phyloP scores from a whole-genome alignment of 495 filamentous ascomycete genomes.

The Penicillium riverlandense region DNA sequence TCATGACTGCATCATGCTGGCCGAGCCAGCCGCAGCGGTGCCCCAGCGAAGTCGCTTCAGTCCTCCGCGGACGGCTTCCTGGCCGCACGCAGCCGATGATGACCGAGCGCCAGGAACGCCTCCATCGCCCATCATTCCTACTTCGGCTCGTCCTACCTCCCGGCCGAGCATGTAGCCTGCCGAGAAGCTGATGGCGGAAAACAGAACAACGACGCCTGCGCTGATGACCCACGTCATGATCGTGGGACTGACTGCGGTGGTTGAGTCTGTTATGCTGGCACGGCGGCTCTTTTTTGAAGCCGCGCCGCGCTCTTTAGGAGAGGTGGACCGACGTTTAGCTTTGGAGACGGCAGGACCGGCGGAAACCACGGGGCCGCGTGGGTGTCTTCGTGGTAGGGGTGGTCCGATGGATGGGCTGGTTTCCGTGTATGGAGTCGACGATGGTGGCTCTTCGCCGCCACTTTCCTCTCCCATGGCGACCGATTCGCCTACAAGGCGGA shows the following conservation, averaged over 20 bases:
- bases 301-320: constrained; percentile 45
- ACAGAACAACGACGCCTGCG: constrained; percentile 85
- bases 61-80: constrained; percentile 36
- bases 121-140: constrained; percentile 29
- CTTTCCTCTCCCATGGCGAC: constrained; percentile 52
- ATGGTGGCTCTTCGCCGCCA: constrained; percentile 14
- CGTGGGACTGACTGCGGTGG: constrained; percentile 46
- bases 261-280: constrained; percentile 20
- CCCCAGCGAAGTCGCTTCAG: constrained; percentile 40
- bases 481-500: constrained; percentile 68
- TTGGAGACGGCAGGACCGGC: constrained; percentile 24
- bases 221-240: constrained; percentile 87
- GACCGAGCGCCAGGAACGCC: constrained; percentile 20
- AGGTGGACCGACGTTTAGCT: constrained; percentile 42
- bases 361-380: constrained; percentile 17
- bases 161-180: constrained; percentile 86
- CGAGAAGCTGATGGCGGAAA: constrained; percentile 86
- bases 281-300: constrained; percentile 50
- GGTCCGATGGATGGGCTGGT: constrained; percentile 14
- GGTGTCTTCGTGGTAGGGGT: constrained; percentile 12
- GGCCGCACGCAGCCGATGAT: constrained; percentile 34
- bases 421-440: constrained; percentile 10
- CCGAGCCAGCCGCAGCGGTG: constrained; percentile 28
- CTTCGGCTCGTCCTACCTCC: constrained; percentile 69
- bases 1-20: constrained; percentile 15